Evolutionary conservation across 2,329 filamentous ascomycete genomes (phyloP).

Genomic region (Xylariaceae sp.): DNA sequence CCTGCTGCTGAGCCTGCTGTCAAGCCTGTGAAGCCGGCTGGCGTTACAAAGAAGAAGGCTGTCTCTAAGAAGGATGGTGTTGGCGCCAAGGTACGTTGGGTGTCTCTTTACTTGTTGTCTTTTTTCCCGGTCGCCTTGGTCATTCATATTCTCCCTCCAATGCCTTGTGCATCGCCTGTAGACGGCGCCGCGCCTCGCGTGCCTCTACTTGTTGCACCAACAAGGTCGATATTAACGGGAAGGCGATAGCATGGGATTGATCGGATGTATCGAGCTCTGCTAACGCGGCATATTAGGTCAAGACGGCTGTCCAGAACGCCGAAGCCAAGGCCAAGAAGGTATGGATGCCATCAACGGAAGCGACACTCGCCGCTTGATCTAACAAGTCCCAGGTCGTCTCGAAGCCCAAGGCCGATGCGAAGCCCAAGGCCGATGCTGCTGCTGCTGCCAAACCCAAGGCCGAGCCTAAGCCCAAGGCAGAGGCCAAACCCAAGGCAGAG

Average conservation of each 20-base stretch:
- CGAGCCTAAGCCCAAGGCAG: background rate
- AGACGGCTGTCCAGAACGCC: conserved; percentile 27
- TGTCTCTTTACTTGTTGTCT: too few relatives aligned
- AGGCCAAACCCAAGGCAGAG: background rate
- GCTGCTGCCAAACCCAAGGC: background rate
- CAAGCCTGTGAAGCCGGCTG: conserved; percentile 28
- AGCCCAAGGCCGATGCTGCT: background rate
- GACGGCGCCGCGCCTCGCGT: too few relatives aligned
- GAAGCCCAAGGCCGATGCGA: conserved; percentile 23
- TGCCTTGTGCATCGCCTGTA: too few relatives aligned
- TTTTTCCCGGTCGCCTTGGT: too few relatives aligned
- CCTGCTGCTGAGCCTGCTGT: conserved; percentile 14
- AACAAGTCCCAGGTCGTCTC: conserved; percentile 13
- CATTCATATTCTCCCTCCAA: too few relatives aligned
- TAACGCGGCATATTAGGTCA: conserved; percentile 25
- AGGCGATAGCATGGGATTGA: too few relatives aligned
- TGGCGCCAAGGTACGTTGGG: conserved; percentile 27
- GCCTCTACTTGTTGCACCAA: too few relatives aligned
- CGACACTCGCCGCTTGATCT: background rate
- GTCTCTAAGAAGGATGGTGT: conserved; percentile 29
- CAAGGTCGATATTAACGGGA: too few relatives aligned
- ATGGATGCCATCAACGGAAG: background rate
- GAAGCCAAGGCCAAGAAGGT: conserved; percentile 29
- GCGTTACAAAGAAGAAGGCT: conserved; percentile 31
- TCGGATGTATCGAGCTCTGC: too few relatives aligned